phyloP scores from a whole-genome alignment of 2,329 filamentous ascomycete genomes.

The Fusarium dimerum region DNA sequence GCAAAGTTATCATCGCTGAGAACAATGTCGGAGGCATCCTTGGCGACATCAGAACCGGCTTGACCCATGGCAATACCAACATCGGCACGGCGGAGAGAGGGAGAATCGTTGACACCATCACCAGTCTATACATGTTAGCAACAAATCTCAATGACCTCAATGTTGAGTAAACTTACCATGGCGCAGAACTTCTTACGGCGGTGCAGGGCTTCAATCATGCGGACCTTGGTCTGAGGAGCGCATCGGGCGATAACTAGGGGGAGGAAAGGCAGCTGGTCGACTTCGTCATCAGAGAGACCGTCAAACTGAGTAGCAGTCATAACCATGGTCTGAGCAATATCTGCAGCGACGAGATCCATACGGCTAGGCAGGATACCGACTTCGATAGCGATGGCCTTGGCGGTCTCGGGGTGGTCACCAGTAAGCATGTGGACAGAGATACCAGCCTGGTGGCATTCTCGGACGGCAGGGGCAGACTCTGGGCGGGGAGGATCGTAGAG shows the following conservation, averaged over 20 bases:
- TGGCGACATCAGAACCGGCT: conserved; percentile 64
- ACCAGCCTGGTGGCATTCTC: conserved; percentile 69
- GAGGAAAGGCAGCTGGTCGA: conserved; percentile 64
- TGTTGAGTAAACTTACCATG: conserved; percentile 47
- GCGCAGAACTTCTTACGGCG: conserved; percentile 65
- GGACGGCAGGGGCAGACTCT: conserved; percentile 69
- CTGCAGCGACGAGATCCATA: background rate
- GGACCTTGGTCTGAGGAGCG: conserved; percentile 72
- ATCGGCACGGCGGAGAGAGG: conserved; percentile 68
- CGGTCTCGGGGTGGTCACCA: conserved; percentile 78
- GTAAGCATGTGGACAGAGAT: conserved; percentile 85
- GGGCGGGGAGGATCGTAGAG: conserved; percentile 85
- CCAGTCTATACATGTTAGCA: conserved; percentile 50
- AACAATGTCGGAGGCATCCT: conserved; percentile 66
- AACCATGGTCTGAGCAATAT: conserved; percentile 68
- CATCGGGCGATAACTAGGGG: conserved; percentile 83
- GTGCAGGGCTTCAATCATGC: conserved; percentile 74
- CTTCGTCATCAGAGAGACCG: conserved; percentile 70
- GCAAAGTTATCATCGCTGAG: conserved; percentile 75
- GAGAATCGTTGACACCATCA: conserved; percentile 74
- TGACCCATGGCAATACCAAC: conserved; percentile 71
- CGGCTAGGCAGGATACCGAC: conserved; percentile 63
- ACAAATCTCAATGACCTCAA: background rate
- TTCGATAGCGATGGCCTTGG: conserved; percentile 74
- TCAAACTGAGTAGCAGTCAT: conserved; percentile 80